Evolutionary conservation across 1,139 yeast genomes (phyloP).

Genomic region (Magnusiomyces fungicola): DNA sequence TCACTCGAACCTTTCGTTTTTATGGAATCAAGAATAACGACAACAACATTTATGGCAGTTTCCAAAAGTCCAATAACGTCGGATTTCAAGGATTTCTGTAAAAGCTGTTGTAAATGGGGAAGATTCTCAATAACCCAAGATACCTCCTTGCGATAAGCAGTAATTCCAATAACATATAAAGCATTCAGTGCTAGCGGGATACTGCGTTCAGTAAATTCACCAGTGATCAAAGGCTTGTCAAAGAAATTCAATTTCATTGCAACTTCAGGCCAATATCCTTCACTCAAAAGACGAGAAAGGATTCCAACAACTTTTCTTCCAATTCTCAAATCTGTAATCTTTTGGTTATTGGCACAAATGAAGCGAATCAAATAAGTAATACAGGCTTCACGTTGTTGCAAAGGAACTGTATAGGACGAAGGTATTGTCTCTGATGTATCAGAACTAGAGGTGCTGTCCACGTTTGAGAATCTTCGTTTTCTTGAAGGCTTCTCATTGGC

Average conservation of each 20-base stretch:
- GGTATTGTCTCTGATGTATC: conserved; percentile 19
- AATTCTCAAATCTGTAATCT: conserved; percentile 76
- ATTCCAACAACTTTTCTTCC: conserved; percentile 77
- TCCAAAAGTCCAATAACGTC: conserved; percentile 79
- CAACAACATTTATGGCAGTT: conserved; percentile 66
- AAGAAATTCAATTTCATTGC: conserved; percentile 76
- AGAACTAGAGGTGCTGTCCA: conserved; percentile 6
- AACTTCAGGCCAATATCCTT: conserved; percentile 79
- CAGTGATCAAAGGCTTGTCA: conserved; percentile 74
- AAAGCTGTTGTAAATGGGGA: conserved; percentile 56
- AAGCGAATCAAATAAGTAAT: conserved; percentile 85
- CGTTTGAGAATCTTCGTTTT: conserved; percentile 18
- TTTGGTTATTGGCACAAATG: conserved; percentile 78
- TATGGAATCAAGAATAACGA: conserved; percentile 45
- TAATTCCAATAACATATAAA: conserved; percentile 80
- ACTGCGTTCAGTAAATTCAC: conserved; percentile 55
- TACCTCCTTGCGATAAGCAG: conserved; percentile 65
- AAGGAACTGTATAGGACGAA: conserved; percentile 50
- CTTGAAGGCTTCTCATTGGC: conserved; percentile 24
- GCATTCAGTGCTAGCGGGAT: conserved; percentile 83
- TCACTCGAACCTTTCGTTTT: conserved; percentile 32
- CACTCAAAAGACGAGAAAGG: conserved; percentile 63
- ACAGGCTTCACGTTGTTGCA: conserved; percentile 81
- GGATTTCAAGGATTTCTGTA: conserved; percentile 76
- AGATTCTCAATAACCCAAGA: conserved; percentile 73